Base-by-base conservation (phyloP, 1,139 yeast species). In the Pichia norvegensis region DNA sequence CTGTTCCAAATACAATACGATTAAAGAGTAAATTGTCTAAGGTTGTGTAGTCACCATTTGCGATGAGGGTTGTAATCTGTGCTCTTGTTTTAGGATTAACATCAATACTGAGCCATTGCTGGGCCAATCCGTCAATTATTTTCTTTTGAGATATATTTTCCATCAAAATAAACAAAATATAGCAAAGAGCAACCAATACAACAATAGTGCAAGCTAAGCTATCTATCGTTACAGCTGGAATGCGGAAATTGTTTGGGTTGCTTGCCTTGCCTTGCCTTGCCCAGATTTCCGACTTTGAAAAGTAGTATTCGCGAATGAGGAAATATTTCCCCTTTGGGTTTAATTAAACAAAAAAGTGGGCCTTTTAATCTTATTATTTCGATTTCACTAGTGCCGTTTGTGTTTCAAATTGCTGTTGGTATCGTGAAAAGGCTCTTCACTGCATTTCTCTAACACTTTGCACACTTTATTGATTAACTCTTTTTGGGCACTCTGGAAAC, bases 1-100 rank as follows among this genome's bases (percentile, higher is more conserved):
- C 96, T 0, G 97, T 88, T 0, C 97, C 97, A 64, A 88, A 88
- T n/a, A 79, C 72, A 35, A 88, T 83, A 43, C 95, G 66, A 3
- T 65, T 59, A n/a, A 68, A 48, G 38, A 81, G 65, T 46, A 85
- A 72, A 38, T 62, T 61, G 42, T 73, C 74, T 40, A 88, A 67
- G 42, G 70, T 77, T 0, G 60, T 65, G 55, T 67, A 66, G 50
- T 79, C 62, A 7, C 11, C 17, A 13, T 35, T 13, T 22, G 9
- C 19, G 7, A 23, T 6, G 4, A 87, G 68, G 0, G 61, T 55
- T 20, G 60, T 47, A 39, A 88, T 80, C 61, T 85, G 86, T 3
- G 65, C 51, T 41, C 78, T 66, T 2, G 95, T 77, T 8, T 56
- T 59, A 7, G 75, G 73, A 55, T 85, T 80, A 14, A 51, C 58